These are phyloP conservation scores for Aspergillus olivimuriae DNA, from an alignment of 495 filamentous ascomycete species.

Conservation along the genomic window DNA sequence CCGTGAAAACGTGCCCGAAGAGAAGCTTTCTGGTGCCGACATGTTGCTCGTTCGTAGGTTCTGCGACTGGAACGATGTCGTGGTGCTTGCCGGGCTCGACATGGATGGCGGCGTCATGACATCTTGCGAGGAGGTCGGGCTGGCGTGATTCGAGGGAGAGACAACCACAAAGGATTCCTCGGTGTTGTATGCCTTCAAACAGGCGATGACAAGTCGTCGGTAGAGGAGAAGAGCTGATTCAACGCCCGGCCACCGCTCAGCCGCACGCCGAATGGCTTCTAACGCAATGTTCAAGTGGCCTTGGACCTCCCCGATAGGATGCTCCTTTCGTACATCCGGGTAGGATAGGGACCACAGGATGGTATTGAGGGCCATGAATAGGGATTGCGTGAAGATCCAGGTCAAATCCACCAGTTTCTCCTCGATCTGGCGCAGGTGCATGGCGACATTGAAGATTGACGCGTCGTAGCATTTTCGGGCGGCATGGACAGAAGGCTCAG, in stretches of 20 bases:
- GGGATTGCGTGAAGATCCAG: conserved; percentile 81
- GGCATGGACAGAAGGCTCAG: conserved; percentile 67
- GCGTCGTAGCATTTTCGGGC: conserved; percentile 78
- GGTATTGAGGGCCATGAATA: conserved; percentile 83
- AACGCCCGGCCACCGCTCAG: conserved; percentile 84
- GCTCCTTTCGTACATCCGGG: conserved; percentile 64
- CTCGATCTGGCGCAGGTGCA: conserved; percentile 69
- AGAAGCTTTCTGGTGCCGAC: conserved; percentile 28
- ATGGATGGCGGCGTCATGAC: conserved; percentile 45
- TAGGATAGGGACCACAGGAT: conserved; percentile 86
- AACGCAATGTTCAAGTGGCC: conserved; percentile 62
- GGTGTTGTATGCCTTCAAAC: conserved; percentile 73
- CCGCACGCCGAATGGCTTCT: conserved; percentile 65
- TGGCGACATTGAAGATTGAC: conserved; percentile 67
- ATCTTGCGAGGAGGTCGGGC: conserved; percentile 39
- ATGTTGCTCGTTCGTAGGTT: conserved; percentile 19
- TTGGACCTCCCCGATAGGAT: conserved; percentile 65
- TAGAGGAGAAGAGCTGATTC: conserved; percentile 78
- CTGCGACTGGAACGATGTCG: conserved; percentile 33
- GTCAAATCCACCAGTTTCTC: conserved; percentile 73
- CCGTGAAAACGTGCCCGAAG: conserved; percentile 28
- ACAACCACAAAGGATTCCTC: conserved; percentile 60
- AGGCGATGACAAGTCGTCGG: conserved; percentile 68
- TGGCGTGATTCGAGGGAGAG: conserved; percentile 49
- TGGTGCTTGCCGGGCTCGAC: conserved; percentile 40